phyloP scores from a whole-genome alignment of 495 filamentous ascomycete genomes.

The Friedmanniomyces endolithicus region DNA sequence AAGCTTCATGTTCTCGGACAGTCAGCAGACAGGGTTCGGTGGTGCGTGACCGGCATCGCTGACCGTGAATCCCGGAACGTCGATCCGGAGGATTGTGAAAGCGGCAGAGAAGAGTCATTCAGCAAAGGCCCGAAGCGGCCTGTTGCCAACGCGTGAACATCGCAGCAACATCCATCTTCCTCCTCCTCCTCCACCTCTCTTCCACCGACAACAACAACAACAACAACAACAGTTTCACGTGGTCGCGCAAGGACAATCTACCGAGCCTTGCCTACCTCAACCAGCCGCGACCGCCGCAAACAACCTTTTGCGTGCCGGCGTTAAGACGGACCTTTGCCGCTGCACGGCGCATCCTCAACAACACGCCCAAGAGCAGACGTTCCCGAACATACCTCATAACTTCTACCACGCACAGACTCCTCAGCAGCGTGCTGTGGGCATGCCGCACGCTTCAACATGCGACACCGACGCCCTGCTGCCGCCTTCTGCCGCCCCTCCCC shows the following conservation, averaged over 20 bases:
- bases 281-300: background rate
- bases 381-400: background rate
- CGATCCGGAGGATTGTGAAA: background rate
- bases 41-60: background rate
- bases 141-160: constrained; percentile 2
- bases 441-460: constrained; percentile 3
- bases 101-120: background rate
- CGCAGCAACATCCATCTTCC: background rate
- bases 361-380: background rate
- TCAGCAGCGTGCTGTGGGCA: background rate
- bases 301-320: background rate
- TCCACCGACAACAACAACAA: background rate
- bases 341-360: background rate
- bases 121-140: background rate
- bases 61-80: background rate
- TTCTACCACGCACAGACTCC: background rate
- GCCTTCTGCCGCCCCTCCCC: background rate
- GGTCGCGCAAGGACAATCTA: background rate
- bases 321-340: background rate
- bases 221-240: too few relatives aligned
- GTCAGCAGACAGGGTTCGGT: background rate
- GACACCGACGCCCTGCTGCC: background rate
- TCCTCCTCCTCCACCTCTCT: background rate
- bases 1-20: background rate
- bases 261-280: background rate